phyloP scores from a whole-genome alignment of 2,329 filamentous ascomycete species.

The Lasiodiplodia citricola region DNA sequence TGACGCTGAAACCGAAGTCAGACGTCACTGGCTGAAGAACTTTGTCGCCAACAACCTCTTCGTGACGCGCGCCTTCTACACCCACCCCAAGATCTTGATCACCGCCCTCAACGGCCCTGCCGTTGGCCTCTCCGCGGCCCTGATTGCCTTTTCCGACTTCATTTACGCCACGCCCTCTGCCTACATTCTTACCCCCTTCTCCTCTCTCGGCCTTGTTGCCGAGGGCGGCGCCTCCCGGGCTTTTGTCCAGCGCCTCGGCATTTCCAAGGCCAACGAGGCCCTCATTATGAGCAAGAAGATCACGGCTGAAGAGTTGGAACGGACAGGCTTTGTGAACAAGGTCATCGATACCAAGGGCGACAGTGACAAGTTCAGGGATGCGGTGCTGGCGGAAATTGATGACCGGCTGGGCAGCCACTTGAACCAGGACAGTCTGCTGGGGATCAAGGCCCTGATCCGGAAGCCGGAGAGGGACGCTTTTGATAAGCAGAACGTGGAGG shows the following conservation, averaged over 20 bases:
- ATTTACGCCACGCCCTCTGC: constrained; percentile 82
- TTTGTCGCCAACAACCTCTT: constrained; percentile 90
- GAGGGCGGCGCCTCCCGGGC: constrained; percentile 83
- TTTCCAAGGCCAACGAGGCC: constrained; percentile 86
- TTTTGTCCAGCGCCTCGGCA: constrained; percentile 80
- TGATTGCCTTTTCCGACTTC: constrained; percentile 87
- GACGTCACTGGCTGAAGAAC: constrained; percentile 66
- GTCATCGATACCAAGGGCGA: constrained; percentile 70
- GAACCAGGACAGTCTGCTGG: constrained; percentile 75
- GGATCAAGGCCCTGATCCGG: constrained; percentile 84
- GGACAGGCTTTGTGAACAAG: constrained; percentile 83
- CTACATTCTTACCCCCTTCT: constrained; percentile 91
- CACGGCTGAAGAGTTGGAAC: constrained; percentile 71
- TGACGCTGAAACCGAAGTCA: constrained; percentile 39
- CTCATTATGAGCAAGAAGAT: constrained; percentile 88
- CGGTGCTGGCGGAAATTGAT: constrained; percentile 80
- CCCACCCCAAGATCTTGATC: constrained; percentile 91
- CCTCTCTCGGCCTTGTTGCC: constrained; percentile 84
- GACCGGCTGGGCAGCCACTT: constrained; percentile 81
- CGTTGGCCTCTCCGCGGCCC: constrained; percentile 83
- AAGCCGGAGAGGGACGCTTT: constrained; percentile 73
- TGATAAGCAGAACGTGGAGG: constrained; percentile 77
- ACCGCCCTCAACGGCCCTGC: constrained; percentile 91
- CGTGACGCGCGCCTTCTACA: constrained; percentile 87
- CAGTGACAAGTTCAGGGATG: constrained; percentile 69